Evolutionary conservation across 1,284 basidiomycete species (phyloP).

Genomic region (Melampsora larici-populina): DNA sequence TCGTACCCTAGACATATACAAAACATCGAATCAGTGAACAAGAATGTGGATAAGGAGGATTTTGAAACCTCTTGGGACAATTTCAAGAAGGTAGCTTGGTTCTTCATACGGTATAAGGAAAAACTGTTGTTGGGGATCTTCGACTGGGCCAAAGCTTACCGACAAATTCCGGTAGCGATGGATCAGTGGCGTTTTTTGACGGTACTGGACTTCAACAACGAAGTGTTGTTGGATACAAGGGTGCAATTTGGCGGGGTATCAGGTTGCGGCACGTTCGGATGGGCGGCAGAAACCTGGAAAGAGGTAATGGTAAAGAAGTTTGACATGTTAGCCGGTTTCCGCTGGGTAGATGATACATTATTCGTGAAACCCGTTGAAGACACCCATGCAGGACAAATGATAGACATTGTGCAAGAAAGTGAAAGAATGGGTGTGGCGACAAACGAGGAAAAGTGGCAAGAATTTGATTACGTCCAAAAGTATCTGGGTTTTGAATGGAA

Average conservation of each 20-base stretch:
- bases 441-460: neutral
- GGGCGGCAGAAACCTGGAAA: no score
- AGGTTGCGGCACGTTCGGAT: slow-evolving; percentile 6
- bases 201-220: neutral
- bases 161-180: no score
- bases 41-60: no score
- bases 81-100: no score
- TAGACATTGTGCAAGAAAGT: neutral
- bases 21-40: no score
- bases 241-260: neutral
- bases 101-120: no score
- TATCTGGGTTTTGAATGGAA: slow-evolving; percentile 2
- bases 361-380: neutral
- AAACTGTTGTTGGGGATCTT: neutral
- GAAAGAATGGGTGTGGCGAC: no score
- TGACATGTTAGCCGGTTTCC: neutral
- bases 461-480: neutral
- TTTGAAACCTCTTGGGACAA: no score
- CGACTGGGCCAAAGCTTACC: no score
- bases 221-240: neutral
- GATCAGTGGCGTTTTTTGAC: no score
- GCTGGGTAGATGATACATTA: slow-evolving; percentile 14
- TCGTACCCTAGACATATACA: neutral
- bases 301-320: neutral
- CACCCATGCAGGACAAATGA: neutral